Percentiles rank a stretch among this genome's conserved stretches.
These are phyloP conservation scores for Neofusicoccum parvum DNA, from an alignment of 2,329 filamentous ascomycete genomes.

Conservation along the genomic window DNA sequence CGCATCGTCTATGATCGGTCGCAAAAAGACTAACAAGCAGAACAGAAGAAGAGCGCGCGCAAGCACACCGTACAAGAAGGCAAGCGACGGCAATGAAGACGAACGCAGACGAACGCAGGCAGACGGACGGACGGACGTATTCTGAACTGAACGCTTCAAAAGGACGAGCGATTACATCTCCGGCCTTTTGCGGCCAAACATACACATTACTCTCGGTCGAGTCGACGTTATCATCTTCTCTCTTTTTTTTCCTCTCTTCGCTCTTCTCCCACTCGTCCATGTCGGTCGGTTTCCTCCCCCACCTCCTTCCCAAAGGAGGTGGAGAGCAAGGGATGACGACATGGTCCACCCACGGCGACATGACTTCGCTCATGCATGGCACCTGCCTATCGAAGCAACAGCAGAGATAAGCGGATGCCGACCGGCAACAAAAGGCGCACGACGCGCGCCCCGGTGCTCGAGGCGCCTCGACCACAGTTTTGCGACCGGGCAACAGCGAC, in stretches of 20 bases:
- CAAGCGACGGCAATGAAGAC: neutral
- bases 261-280: neutral
- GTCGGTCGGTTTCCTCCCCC: no score
- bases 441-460: no score
- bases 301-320: neutral
- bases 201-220: constrained; percentile 12
- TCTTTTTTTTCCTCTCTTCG: neutral
- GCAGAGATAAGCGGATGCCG: neutral
- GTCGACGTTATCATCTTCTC: neutral
- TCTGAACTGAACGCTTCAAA: neutral
- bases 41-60: neutral
- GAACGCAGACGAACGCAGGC: neutral
- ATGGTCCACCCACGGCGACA: neutral
- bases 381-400: neutral
- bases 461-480: neutral
- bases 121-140: neutral
- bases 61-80: neutral
- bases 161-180: neutral
- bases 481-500: neutral
- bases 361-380: neutral
- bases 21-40: neutral
- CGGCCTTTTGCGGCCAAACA: neutral
- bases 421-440: neutral
- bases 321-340: neutral
- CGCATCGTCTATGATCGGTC: neutral